Conservation (phyloP, 169 alveolate genomes). For the Plasmodium cynomolgi region DNA sequence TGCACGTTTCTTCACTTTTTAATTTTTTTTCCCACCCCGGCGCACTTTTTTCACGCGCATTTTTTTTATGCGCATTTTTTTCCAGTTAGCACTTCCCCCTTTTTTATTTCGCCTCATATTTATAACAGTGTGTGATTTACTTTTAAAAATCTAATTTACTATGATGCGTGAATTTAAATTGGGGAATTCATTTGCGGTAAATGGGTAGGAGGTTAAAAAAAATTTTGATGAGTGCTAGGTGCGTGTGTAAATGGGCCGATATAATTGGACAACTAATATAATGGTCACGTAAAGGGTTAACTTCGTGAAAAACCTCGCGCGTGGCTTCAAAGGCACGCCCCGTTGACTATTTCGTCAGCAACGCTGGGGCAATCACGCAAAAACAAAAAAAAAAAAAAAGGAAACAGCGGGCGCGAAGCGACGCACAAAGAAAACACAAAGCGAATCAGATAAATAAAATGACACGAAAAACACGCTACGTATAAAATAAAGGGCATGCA, state of each 20-base stretch:
- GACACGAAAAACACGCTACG: background rate
- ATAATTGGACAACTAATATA: background rate
- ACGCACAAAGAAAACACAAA: background rate
- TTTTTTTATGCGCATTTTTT: slow-evolving; percentile 2
- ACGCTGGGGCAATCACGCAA: background rate
- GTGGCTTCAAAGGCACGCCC: background rate
- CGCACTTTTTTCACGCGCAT: background rate
- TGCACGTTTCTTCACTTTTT: background rate
- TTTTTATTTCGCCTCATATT: background rate
- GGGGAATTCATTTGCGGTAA: background rate
- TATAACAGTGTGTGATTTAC: background rate
- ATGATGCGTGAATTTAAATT: background rate
- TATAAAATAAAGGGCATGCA: background rate
- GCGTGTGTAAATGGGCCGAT: background rate
- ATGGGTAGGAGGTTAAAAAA: background rate
- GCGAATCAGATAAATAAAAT: background rate
- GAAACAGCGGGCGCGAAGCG: background rate
- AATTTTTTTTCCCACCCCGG: background rate
- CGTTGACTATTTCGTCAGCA: background rate
- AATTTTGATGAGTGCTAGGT: background rate
- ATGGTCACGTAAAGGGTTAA: background rate
- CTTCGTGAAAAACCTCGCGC: background rate
- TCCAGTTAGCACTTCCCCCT: background rate
- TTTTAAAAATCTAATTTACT: background rate
- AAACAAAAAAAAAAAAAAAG: background rate